Percentiles rank a stretch among this genome's conserved stretches.
phyloP scores from a whole-genome alignment of 805 yeast species.

The Priceomyces carsonii region DNA sequence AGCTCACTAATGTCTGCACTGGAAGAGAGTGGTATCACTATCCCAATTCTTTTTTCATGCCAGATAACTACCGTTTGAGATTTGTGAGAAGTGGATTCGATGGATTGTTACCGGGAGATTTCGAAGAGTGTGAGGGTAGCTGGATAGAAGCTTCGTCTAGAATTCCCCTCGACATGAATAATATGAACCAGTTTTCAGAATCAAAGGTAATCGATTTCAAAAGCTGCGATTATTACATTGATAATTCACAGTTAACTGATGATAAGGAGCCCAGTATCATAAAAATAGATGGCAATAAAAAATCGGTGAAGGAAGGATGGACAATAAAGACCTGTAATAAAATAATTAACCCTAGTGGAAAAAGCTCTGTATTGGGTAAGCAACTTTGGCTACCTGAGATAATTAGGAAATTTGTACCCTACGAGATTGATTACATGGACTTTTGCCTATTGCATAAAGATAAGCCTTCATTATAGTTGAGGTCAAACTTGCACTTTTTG shows the following conservation, averaged over 20 bases:
- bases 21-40: constrained; percentile 95
- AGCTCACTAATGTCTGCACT: constrained; percentile 62
- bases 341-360: constrained; percentile 53
- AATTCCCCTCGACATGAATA: constrained; percentile 71
- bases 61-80: constrained; percentile 58
- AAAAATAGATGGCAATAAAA: constrained; percentile 14
- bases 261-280: constrained; percentile 37
- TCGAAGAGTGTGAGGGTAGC: constrained; percentile 44
- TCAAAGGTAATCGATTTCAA: constrained; percentile 51
- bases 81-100: constrained; percentile 79
- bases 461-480: too few species aligned
- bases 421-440: constrained; percentile 45
- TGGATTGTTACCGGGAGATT: constrained; percentile 89
- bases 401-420: constrained; percentile 24
- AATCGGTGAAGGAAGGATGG: constrained; percentile 43
- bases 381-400: constrained; percentile 50
- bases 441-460: constrained; percentile 46
- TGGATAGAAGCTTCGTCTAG: constrained; percentile 38
- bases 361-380: constrained; percentile 56
- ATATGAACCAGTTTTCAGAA: constrained; percentile 64
- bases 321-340: constrained; percentile 45
- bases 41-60: constrained; percentile 84
- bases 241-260: constrained; percentile 54
- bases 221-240: constrained; percentile 71
- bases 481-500: too few species aligned